Conservation (phyloP, 805 yeast species). For the Kuraishia cidri region DNA sequence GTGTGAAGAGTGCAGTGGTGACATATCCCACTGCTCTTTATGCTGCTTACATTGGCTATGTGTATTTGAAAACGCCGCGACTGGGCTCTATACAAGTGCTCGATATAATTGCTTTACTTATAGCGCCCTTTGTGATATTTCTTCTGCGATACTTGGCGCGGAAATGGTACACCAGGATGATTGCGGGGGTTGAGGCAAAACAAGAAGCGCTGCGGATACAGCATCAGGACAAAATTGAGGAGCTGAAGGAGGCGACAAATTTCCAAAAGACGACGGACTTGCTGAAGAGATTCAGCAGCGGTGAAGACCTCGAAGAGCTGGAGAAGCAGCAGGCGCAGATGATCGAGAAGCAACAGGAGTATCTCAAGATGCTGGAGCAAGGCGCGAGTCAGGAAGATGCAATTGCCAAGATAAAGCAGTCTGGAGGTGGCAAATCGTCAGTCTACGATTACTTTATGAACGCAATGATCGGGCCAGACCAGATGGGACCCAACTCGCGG, state of each 20-base stretch:
- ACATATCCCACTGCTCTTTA: conserved; percentile 13
- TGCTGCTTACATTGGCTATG: conserved; percentile 12
- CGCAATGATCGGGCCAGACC: conserved; percentile 52
- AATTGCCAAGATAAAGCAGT: too few species aligned
- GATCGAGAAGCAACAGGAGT: conserved; percentile 25
- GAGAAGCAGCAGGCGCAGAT: conserved; percentile 34
- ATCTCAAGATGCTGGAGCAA: conserved; percentile 22
- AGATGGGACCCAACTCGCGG: conserved; percentile 46
- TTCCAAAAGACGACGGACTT: conserved; percentile 72
- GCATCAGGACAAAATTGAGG: conserved; percentile 25
- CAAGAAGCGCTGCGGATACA: conserved; percentile 18
- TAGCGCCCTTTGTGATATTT: conserved; percentile 9
- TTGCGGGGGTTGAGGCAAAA: conserved; percentile 11
- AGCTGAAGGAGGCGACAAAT: conserved; percentile 44
- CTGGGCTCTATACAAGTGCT: too few species aligned
- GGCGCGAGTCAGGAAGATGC: conserved; percentile 8
- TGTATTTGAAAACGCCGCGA: conserved; percentile 6
- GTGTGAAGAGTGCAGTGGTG: conserved; percentile 9
- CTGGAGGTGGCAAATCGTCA: conserved; percentile 20
- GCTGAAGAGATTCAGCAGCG: conserved; percentile 50
- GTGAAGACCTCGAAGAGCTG: conserved; percentile 33
- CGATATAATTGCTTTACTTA: conserved; percentile 1
- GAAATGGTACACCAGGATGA: conserved; percentile 10
- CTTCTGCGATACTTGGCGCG: conserved; percentile 7
- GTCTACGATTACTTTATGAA: conserved; percentile 29